Base-by-base conservation (phyloP, 2,329 filamentous ascomycete species). In the Nannizziopsis barbatae region DNA sequence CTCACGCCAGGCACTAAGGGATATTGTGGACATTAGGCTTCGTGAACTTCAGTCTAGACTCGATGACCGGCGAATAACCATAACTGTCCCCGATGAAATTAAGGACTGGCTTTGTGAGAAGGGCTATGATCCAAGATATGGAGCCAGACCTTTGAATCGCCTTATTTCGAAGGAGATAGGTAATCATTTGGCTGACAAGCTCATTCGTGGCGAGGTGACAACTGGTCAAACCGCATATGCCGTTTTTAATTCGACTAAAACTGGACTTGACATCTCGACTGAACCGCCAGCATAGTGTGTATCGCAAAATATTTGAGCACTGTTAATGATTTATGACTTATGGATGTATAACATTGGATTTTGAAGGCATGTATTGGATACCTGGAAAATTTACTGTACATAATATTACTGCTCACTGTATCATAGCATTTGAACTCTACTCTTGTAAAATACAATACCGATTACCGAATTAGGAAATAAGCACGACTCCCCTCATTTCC, bases 11-110 rank as follows among this genome's bases (percentile, higher is more conserved):
- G 89, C 90, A 12, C 75, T 96, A 49, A 77, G 87, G 27, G 89
- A 94, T 60, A 96, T 96, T 55, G 88, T 95, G 42, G 87, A 96
- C 60, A 95, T 96, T 54, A 80, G 92, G 30, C 74, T 96, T 42
- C 77, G 75, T 52, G 92, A 96, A 68, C 73, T 96, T 6, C 89
- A 95, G 65, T 70, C 71, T 45, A 80, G 88, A 36, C 78, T 96
- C 1, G 83, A 92, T 53, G 89, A 95, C 59, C 79, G 87, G 44
- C 79, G 92, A 47, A 95, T 96, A 63, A 76, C 71, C 0, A 74
- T 98, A 3, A 66, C 79, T 9, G 84, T 93, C 2, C 73, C 80
- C 9, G 71, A 81, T 40, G 72, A 83, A 2, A 85, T 89, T 37
- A 85, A 84, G 60, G 75, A 83, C 53, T 96, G 89, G 89, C 78